Evolutionary conservation across 2,329 filamentous ascomycete genomes (phyloP), one percentile per base, ranked within the genome.

Genomic region (Aureobasidium lini): DNA sequence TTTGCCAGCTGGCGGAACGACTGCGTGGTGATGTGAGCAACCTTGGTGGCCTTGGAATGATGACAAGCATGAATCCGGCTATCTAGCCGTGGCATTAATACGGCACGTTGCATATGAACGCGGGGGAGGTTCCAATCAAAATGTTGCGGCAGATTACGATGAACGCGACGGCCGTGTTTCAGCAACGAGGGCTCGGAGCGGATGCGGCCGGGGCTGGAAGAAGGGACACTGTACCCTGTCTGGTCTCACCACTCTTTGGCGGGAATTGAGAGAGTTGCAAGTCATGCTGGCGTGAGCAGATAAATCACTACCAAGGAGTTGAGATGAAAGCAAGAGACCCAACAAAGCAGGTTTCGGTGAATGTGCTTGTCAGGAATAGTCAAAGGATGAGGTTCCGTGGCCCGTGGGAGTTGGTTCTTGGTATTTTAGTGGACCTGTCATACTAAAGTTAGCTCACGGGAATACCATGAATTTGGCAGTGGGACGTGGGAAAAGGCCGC

Each of bases 91-190:
- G 11, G 8, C 29, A 31, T 13, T 18, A 46, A 44, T 56, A 56
- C 40, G 18, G 16, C 31, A 28, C 28, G 18, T 44, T 29, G 42
- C 42, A 42, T n/a, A 37, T 46, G 40, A 46, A 46, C 31, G 52
- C 40, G 52, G 50, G 52, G 52, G 40, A 56, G 52, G 16, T 56
- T n/a, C 31, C 40, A 56, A 56, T 44, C 52, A 56, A 56, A 29
- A 28, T 36, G 29, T 28, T 18, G 40, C 40, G 52, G 52, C 52
- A 56, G 52, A 56, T 56, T 56, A 16, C 31, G 52, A 56, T 56
- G 52, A 40, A 56, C 52, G 29, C 49, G 40, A 46, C 31, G 23
- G 29, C 15, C 40, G 40, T 52, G 48, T 56, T 56, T 56, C 52
- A 56, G 52, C 40, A 37, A 32, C 18, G 37, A 56, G 52, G 52